Evolutionary conservation across 768 basidiomycete genomes (phyloP).

Genomic region (Mycena pura): DNA sequence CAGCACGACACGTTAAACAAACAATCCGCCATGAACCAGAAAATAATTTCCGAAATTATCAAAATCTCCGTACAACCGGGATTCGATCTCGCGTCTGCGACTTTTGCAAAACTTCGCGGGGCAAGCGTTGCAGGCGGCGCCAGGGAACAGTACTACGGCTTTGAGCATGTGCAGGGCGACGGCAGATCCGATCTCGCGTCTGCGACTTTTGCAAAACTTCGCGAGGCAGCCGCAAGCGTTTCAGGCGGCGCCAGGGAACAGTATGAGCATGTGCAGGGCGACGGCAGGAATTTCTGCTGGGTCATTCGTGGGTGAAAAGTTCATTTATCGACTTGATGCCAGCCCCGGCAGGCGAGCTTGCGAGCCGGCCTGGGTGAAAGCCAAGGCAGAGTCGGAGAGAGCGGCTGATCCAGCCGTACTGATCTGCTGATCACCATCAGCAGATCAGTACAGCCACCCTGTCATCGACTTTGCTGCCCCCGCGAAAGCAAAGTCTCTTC

Average conservation of each 20-base stretch:
- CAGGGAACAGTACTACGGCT: conserved; percentile 18
- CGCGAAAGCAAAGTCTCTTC: too few species aligned
- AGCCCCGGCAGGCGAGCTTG: too few species aligned
- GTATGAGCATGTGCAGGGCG: conserved; percentile 2
- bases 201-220: conserved; percentile 6
- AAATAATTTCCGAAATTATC: conserved; percentile 22
- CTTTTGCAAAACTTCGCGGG: conserved; percentile 7
- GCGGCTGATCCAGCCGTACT: too few species aligned
- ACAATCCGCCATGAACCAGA: conserved; percentile 1
- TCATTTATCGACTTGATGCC: background rate
- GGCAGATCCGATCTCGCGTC: conserved; percentile 9
- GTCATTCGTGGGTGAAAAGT: conserved; percentile 13
- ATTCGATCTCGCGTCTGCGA: conserved; percentile 5
- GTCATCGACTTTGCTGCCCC: too few species aligned
- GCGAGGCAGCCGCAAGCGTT: background rate
- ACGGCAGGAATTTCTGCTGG: conserved; percentile 10
- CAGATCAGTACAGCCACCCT: too few species aligned
- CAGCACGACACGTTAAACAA: too few species aligned
- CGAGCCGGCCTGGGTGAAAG: too few species aligned
- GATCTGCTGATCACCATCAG: too few species aligned
- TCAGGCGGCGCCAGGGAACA: conserved; percentile 14
- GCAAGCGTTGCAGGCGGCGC: conserved; percentile 3
- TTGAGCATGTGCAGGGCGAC: conserved; percentile 4
- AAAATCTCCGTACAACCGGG: conserved; percentile 4
- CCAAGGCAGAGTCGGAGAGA: too few species aligned